These are phyloP conservation scores for Sanguinoderma infundibulare DNA, from an alignment of 1,284 basidiomycete genomes.

Conservation along the genomic window DNA sequence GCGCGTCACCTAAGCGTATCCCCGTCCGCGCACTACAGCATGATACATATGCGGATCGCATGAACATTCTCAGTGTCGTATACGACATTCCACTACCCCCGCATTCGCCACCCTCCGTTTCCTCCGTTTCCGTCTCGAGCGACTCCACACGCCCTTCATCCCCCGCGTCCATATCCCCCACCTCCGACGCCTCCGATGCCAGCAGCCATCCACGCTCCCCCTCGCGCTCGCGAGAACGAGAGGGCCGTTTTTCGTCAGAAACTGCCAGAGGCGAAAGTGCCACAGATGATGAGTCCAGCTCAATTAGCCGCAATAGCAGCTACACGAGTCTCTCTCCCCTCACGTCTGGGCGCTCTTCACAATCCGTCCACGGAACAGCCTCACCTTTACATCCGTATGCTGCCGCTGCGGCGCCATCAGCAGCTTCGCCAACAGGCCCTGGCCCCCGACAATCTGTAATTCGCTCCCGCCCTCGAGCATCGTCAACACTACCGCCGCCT, in stretches of 20 bases:
- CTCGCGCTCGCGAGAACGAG: constrained; percentile 36
- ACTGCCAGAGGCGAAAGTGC: constrained; percentile 30
- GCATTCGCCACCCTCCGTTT: constrained; percentile 58
- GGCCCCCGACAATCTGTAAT: constrained; percentile 27
- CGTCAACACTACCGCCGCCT: constrained; percentile 66
- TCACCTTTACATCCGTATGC: constrained; percentile 36
- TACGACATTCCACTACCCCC: constrained; percentile 80
- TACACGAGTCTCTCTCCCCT: constrained; percentile 30
- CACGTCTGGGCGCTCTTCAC: constrained; percentile 11
- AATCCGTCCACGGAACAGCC: constrained; percentile 19
- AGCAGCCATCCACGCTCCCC: constrained; percentile 42
- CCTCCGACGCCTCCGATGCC: constrained; percentile 52
- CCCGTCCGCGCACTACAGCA: constrained; percentile 53
- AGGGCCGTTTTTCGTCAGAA: constrained; percentile 34
- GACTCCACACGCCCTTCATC: constrained; percentile 56
- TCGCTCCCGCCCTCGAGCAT: constrained; percentile 50
- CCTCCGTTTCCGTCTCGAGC: constrained; percentile 51
- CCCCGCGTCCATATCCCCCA: constrained; percentile 57
- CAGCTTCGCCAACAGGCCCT: constrained; percentile 21
- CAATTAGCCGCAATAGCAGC: constrained; percentile 21
- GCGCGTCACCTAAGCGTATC: constrained; percentile 8
- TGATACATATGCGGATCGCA: constrained; percentile 86
- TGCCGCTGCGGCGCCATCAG: constrained; percentile 22
- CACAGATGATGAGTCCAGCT: constrained; percentile 38
- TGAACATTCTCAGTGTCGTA: constrained; percentile 86